Base-by-base conservation (phyloP, 768 basidiomycete genomes). In the Phlebiopsis flavidoalba region DNA sequence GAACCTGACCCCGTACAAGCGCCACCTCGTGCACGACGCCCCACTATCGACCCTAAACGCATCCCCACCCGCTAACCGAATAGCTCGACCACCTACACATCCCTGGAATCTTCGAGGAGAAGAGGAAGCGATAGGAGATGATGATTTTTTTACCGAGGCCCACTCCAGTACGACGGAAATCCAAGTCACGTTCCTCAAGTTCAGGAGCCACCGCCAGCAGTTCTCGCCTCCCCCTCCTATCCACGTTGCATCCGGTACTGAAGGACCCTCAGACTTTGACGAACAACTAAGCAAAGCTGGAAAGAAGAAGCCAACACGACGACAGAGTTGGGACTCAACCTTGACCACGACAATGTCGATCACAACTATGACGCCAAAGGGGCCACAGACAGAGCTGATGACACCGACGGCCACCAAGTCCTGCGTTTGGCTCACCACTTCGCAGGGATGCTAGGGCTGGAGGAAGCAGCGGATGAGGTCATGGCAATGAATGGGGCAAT, bases 51-150 rank as follows among this genome's bases (percentile, higher is more conserved):
- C 65, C 74, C 74, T 11, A 75, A n/a, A 75, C 56, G 60, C 75
- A 58, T 80, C 82, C 15, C 83, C 82, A 0, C 79, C 80, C 58
- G 72, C 75, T 24, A 78, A 78, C 63, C 83, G 86, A 45, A 77
- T 89, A 58, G 81, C 86, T n/a, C 82, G 84, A 53, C 75, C 83
- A 45, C 89, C 87, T 8, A 86, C 80, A n/a, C 56, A 70, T 89
- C 40, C 87, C 88, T 0, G 85, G 82, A 15, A 89, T 89, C 57
- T 72, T 43, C 10, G 73, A 79, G 6, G 79, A 80, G 31, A 75
- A 1, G 56, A 67, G 19, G 74, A 76, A 14, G 55, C 72, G 73
- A 57, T 65, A 75, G 15, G 73, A 73, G 54, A 77, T 80, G 8
- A 69, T 68, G 6, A 63, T 71, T 14, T 77, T n/a, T 76, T 14